A percentile compares a stretch with the other conserved stretches of the same genome.
These are phyloP conservation scores for Singerocomus rubriflavus DNA, from an alignment of 1,284 basidiomycete genomes.

Conservation along the genomic window DNA sequence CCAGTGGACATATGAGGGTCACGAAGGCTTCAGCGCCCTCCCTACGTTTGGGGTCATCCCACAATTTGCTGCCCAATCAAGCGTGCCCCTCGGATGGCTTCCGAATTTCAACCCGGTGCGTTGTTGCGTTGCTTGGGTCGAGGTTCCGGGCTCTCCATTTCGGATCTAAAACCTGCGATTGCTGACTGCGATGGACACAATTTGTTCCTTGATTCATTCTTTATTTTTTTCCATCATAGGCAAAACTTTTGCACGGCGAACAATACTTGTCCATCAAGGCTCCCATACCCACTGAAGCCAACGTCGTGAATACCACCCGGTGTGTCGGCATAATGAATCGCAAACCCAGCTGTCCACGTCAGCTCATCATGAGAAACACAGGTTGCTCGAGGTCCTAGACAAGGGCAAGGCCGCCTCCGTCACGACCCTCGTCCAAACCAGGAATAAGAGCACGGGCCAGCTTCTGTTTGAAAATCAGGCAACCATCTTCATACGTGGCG, in stretches of 20 bases:
- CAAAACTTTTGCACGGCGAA: slow-evolving; percentile 97
- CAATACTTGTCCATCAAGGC: slow-evolving; percentile 91
- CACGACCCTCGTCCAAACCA: slow-evolving; percentile 75
- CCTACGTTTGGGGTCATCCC: slow-evolving; percentile 97
- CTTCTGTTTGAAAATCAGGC: slow-evolving; percentile 91
- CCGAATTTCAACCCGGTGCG: slow-evolving; percentile 91
- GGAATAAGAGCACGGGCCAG: slow-evolving; percentile 76
- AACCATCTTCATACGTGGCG: slow-evolving; percentile 91
- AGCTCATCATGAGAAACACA: slow-evolving; percentile 26
- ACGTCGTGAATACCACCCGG: slow-evolving; percentile 79
- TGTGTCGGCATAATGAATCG: slow-evolving; percentile 28
- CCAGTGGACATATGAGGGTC: slow-evolving; percentile 88
- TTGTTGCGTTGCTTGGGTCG: slow-evolving; percentile 6
- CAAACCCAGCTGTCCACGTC: not conserved
- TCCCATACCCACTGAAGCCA: slow-evolving; percentile 84
- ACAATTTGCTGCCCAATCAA: slow-evolving; percentile 74
- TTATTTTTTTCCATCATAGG: slow-evolving; percentile 40
- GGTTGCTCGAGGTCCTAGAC: slow-evolving; percentile 78
- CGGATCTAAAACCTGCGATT: not conserved
- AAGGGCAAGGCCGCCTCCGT: slow-evolving; percentile 93
- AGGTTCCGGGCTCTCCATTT: not conserved
- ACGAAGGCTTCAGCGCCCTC: slow-evolving; percentile 82
- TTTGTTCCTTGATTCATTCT: no score
- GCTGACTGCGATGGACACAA: not conserved
- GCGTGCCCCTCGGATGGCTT: slow-evolving; percentile 76